Conservation (phyloP, 192 early-diverging fungal genomes). For the Linnemannia hyalina region DNA sequence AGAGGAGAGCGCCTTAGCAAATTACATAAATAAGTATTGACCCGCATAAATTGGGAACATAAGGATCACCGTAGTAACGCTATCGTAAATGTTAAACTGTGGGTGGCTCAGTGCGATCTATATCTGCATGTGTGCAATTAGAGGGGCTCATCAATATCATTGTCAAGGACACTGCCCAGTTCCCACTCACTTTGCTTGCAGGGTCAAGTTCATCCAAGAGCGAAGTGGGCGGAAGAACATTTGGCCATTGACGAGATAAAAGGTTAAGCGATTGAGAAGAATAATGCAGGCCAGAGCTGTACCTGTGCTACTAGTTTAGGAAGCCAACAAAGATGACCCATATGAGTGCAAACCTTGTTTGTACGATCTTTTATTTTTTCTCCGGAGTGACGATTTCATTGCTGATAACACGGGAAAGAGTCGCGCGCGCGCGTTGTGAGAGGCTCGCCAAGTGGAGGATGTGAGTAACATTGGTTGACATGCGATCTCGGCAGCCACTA, state of each 20-base stretch:
- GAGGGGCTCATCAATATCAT: neutral
- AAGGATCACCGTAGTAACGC: neutral
- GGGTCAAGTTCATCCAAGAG: no score
- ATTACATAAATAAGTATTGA: neutral
- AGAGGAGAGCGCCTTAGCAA: neutral
- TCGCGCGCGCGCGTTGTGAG: neutral
- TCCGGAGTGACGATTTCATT: neutral
- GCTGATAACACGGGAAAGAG: neutral
- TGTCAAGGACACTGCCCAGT: neutral
- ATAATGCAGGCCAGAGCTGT: neutral
- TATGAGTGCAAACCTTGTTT: constrained; percentile 14
- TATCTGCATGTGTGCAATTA: neutral
- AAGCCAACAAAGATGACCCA: constrained; percentile 7
- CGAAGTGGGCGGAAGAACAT: neutral
- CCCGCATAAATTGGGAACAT: neutral
- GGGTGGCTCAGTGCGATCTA: neutral
- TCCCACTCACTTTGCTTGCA: no score
- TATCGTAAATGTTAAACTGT: neutral
- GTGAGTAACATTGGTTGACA: neutral
- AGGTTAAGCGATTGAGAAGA: no score
- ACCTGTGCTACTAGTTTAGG: neutral
- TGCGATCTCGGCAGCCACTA: neutral
- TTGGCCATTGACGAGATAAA: neutral
- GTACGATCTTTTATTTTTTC: neutral
- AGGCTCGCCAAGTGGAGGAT: neutral